Evolutionary conservation across 1,139 yeast species (phyloP).

Genomic region (Hanseniaspora uvarum): DNA sequence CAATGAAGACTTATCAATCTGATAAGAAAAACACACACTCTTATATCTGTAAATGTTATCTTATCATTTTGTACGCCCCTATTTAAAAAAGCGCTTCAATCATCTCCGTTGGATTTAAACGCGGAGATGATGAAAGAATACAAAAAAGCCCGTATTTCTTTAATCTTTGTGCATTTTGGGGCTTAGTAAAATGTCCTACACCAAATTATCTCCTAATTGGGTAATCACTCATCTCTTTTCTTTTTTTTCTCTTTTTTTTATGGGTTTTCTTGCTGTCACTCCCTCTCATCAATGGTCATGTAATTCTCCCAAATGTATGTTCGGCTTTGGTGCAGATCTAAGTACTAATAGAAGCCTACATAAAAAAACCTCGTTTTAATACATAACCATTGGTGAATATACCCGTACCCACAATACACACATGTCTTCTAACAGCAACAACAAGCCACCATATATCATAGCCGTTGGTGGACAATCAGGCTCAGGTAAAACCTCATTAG

Average conservation of each 20-base stretch:
- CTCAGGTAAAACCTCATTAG: constrained; percentile 89
- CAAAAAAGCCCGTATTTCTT: not conserved
- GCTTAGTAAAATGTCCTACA: not conserved
- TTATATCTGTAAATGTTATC: too few relatives aligned
- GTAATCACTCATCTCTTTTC: not conserved
- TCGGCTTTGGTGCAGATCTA: too few relatives aligned
- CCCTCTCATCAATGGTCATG: not conserved
- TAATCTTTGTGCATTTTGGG: not conserved
- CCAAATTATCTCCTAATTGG: not conserved
- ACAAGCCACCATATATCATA: constrained; percentile 84
- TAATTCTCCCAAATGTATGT: not conserved
- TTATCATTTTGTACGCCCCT: too few relatives aligned
- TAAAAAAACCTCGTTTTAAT: not conserved
- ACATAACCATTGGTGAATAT: not conserved
- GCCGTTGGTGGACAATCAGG: constrained; percentile 95
- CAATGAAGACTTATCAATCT: too few relatives aligned
- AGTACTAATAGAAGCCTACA: too few relatives aligned
- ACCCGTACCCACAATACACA: not conserved
- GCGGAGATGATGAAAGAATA: not conserved
- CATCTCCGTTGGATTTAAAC: not conserved
- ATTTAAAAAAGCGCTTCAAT: too few relatives aligned
- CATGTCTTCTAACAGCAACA: constrained; percentile 73
- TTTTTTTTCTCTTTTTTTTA: not conserved
- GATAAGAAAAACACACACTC: too few relatives aligned
- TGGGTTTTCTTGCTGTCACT: too few relatives aligned